Evolutionary conservation across 768 basidiomycete genomes (phyloP).

Genomic region (Coprinopsis marcescibilis): DNA sequence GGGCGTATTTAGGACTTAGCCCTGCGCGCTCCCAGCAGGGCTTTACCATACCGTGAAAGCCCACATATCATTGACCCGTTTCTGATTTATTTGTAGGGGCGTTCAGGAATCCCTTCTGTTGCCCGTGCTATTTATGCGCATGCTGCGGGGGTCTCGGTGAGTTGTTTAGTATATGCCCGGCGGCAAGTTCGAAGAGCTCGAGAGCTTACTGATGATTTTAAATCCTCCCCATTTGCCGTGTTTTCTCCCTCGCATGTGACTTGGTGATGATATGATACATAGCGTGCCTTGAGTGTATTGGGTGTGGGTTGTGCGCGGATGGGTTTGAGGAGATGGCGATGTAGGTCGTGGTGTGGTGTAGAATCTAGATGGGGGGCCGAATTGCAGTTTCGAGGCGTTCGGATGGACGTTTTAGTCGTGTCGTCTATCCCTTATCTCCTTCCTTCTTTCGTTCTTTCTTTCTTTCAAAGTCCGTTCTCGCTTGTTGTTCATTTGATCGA

Average conservation of each 20-base stretch:
- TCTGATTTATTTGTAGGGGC: constrained; percentile 32
- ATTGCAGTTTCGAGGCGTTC: no score
- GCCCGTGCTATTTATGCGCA: constrained; percentile 68
- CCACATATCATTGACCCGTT: no score
- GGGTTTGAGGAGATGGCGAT: constrained; percentile 28
- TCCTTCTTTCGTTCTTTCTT: neutral
- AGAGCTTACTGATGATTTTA: no score
- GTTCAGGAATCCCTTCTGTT: constrained; percentile 60
- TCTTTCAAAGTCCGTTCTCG: neutral
- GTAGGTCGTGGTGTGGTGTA: neutral
- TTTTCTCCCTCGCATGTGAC: neutral
- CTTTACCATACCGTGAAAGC: no score
- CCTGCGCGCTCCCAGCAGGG: no score
- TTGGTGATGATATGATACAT: neutral
- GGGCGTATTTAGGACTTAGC: no score
- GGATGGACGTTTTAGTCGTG: no score
- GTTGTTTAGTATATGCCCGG: constrained; percentile 11
- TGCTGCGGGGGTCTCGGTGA: constrained; percentile 65
- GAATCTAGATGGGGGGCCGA: no score
- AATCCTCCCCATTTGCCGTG: no score
- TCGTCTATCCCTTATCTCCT: no score
- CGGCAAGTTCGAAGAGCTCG: no score
- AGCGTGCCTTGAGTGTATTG: constrained; percentile 67
- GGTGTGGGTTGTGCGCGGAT: constrained; percentile 63
- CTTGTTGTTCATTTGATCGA: no score